Conservation (phyloP, 2,329 filamentous ascomycete genomes). For the Microascus cirrosus region DNA sequence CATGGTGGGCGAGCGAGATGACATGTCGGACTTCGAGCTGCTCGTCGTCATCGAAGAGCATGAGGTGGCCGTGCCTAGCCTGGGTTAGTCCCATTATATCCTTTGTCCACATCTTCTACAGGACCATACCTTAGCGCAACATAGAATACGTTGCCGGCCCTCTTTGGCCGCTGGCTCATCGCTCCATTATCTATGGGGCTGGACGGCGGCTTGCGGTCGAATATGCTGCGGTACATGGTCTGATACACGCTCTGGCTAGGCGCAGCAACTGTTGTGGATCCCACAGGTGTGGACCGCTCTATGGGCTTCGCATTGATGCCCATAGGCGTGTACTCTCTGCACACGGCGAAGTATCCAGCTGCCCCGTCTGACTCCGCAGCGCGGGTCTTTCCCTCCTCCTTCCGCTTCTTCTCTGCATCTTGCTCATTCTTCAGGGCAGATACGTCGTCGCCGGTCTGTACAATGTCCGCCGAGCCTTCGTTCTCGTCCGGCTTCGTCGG, state of each 20-base stretch:
- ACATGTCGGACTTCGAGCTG: constrained; percentile 95
- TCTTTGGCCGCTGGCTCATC: constrained; percentile 44
- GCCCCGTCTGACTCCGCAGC: constrained; percentile 61
- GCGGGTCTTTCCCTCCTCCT: constrained; percentile 49
- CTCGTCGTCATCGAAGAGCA: constrained; percentile 94
- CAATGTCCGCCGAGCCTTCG: constrained; percentile 27
- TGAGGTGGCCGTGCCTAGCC: constrained; percentile 79
- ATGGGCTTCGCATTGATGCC: constrained; percentile 89
- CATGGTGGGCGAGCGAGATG: constrained; percentile 81
- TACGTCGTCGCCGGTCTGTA: constrained; percentile 53
- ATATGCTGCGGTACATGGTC: constrained; percentile 94
- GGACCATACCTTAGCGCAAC: constrained; percentile 66
- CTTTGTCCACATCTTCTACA: background rate
- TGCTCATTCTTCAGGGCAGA: constrained; percentile 50
- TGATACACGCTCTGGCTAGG: constrained; percentile 94
- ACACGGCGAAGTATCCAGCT: constrained; percentile 91
- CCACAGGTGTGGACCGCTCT: constrained; percentile 71
- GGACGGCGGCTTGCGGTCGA: constrained; percentile 59
- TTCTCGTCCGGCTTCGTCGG: constrained; percentile 11
- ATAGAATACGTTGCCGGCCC: constrained; percentile 81
- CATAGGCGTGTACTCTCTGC: constrained; percentile 81
- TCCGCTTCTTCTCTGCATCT: constrained; percentile 20
- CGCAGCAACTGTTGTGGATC: constrained; percentile 59
- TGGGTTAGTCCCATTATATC: background rate
- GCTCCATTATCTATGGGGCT: constrained; percentile 32